Base-by-base conservation (phyloP, 2,329 filamentous ascomycete genomes). In the Trichophyton simii region DNA sequence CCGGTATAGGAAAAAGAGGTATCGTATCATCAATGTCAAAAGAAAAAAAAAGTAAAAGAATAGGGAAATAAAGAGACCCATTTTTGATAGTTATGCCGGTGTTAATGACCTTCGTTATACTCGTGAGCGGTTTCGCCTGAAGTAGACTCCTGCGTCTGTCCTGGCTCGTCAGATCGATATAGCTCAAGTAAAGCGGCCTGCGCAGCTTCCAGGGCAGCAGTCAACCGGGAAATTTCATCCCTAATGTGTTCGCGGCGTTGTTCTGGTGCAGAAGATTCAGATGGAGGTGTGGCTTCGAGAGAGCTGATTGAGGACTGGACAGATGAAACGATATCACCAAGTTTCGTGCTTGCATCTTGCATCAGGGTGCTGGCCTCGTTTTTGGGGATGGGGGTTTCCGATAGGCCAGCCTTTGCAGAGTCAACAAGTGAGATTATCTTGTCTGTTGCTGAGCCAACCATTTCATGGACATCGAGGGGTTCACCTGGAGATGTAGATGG, bases 381-480 rank as follows among this genome's bases (percentile, higher is more conserved):
- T 31, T 77, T 74, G 1, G 73, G 72, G 31, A 81, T 79, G 68
- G 82, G 83, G 20, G 75, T 72, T 0, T 79, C 79, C 48, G 82
- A 83, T 66, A 84, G 71, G 54, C 83, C 81, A 9, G 77, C 70
- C 54, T 79, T 83, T 0, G 82, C 83, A 50, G 81, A 82, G 54
- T 81, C 78, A 6, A 86, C 79, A n/a, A 80, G 82, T 22, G 79
- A 74, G 58, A 83, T 78, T 48, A 86, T 73, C 64, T 83, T 82
- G 9, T 79, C 77, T 60, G 77, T 82, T 13, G 81, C 81, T n/a
- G 79, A 75, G 34, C 79, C 78, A 28, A 87, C 70, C 15, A 61
- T 61, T 8, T 57, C 38, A 34, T 61, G 44, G 36, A 58, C 28
- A 13, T 28, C 52, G 7, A 25, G 1, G 20, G 18, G 18, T 58